Base-by-base conservation (phyloP, 257 asterid species). In the Ilex asprella region DNA sequence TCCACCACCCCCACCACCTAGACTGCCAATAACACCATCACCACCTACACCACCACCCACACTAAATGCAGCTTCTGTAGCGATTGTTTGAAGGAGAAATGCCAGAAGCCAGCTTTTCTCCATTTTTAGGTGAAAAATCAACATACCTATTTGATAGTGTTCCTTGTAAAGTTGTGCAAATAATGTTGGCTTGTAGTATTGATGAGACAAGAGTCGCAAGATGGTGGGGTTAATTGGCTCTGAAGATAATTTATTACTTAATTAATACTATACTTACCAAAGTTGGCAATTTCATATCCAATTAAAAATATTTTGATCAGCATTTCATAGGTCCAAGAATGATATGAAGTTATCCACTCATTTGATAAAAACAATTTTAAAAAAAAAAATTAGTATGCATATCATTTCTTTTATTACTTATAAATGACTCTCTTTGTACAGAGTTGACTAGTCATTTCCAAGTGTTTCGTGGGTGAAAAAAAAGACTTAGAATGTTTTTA, bases 151-250 rank as follows among this genome's bases (percentile, higher is more conserved):
- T 41, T 65, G 72, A 56, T 62, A 63, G 68, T 57, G 6, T 69
- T 71, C 68, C 63, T 76, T 71, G 81, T 59, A 29, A 52, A 81
- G 55, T 39, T 77, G 79, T 46, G 71, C 64, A 68, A 76, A 70
- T 79, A 78, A 65, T 78, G 79, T 65, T 74, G 84, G 62, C 16
- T 65, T 74, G 82, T 63, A 29, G 80, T 82, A 84, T 80, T 79
- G 73, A 84, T 77, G 82, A 59, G 72, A 66, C 67, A 68, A n/a
- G n/a, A n/a, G n/a, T n/a, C n/a, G n/a, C n/a, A n/a, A 59, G 68
- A 55, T 59, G 62, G 60, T 54, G 61, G 43, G 51, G 64, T 72
- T 54, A 27, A 63, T 27, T 60, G 46, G 12, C 27, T 47, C 16
- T 44, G 56, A 63, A 47, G 55, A 39, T 3, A 57, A 30, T 57